Percentiles rank a stretch among this genome's conserved stretches.
phyloP scores from a whole-genome alignment of 805 yeast genomes.

The Dipodascus albidus region DNA sequence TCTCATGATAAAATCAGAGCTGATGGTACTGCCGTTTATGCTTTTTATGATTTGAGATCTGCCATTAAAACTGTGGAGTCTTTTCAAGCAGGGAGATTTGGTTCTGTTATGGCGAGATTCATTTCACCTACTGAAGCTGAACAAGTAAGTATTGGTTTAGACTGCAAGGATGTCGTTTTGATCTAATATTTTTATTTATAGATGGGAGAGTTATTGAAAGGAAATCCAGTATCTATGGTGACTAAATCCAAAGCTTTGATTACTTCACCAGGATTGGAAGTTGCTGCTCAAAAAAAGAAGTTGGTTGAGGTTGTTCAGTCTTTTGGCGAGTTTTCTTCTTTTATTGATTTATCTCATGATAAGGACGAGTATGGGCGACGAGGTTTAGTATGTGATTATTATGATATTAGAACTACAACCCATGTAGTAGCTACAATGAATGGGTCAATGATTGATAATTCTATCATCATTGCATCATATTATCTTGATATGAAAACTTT shows the following conservation, averaged over 20 bases:
- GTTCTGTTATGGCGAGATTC: neutral
- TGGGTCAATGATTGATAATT: slow-evolving; percentile 13
- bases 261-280: neutral
- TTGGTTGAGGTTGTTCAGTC: neutral
- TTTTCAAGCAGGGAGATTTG: neutral
- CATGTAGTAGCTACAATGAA: slow-evolving; percentile 15
- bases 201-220: neutral
- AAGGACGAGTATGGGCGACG: neutral
- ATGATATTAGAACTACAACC: slow-evolving; percentile 27
- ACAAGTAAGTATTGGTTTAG: neutral
- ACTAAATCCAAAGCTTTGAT: slow-evolving; percentile 4
- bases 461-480: slow-evolving; percentile 15
- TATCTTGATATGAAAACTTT: slow-evolving; percentile 3
- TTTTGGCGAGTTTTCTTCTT: neutral
- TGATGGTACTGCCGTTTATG: slow-evolving; percentile 6
- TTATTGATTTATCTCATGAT: slow-evolving; percentile 1
- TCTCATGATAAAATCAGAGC: slow-evolving; percentile 3
- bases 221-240: neutral
- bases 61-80: slow-evolving; percentile 5
- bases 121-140: slow-evolving; percentile 2
- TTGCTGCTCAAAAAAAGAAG: neutral
- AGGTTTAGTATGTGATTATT: slow-evolving; percentile 23
- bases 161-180: slow-evolving; percentile 3
- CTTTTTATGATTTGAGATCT: slow-evolving; percentile 8
- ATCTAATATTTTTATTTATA: slow-evolving; percentile 1